phyloP scores from a whole-genome alignment of 768 basidiomycete species.

The Nidularia sp. region DNA sequence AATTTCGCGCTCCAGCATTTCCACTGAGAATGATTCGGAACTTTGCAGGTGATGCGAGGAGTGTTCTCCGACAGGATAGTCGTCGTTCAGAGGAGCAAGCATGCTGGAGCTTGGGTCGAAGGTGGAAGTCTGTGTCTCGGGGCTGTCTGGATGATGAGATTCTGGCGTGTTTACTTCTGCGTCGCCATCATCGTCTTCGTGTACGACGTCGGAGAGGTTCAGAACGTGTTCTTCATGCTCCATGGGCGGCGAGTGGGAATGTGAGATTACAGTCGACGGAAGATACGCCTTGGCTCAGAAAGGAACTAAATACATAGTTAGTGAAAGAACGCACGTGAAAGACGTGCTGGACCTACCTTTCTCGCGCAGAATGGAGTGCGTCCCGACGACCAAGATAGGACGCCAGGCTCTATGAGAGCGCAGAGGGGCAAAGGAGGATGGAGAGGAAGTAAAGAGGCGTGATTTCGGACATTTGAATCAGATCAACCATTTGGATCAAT shows the following conservation, averaged over 20 bases:
- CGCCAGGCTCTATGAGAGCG: too few relatives aligned
- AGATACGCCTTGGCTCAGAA: neutral
- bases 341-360: too few relatives aligned
- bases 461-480: too few relatives aligned
- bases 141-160: constrained; percentile 14
- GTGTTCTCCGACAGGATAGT: constrained; percentile 30
- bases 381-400: too few relatives aligned
- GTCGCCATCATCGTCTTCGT: constrained; percentile 64
- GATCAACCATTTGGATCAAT: too few relatives aligned
- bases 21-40: constrained; percentile 56
- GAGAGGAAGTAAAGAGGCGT: too few relatives aligned
- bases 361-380: too few relatives aligned
- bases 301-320: constrained; percentile 1
- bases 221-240: constrained; percentile 63
- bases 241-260: constrained; percentile 19
- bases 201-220: constrained; percentile 80
- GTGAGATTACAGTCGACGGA: neutral
- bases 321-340: too few relatives aligned
- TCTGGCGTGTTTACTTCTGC: constrained; percentile 40
- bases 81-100: constrained; percentile 32
- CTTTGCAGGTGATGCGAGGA: constrained; percentile 29
- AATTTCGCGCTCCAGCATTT: constrained; percentile 77
- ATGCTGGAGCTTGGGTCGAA: constrained; percentile 31
- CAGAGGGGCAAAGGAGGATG: too few relatives aligned
- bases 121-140: constrained; percentile 21